Percentiles rank a stretch among this genome's conserved stretches.
These are phyloP conservation scores for Eucalyptus caleyi DNA, from an alignment of 345 rosid species.

Conservation along the genomic window DNA sequence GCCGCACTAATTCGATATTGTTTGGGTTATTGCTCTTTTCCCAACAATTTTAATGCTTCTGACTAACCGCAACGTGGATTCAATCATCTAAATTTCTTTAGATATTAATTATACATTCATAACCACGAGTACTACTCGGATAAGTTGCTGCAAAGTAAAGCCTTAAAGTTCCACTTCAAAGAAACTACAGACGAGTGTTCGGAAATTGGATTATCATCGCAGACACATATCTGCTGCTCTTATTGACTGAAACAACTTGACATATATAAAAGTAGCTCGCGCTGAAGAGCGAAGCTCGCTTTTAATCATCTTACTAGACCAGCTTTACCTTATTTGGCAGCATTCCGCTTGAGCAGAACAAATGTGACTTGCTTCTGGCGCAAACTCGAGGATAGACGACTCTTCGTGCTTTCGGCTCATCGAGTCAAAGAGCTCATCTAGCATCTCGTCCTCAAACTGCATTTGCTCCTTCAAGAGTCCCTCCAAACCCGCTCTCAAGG, in stretches of 20 bases:
- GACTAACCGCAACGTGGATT: background rate
- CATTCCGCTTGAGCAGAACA: background rate
- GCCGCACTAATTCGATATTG: too few species aligned
- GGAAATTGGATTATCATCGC: background rate
- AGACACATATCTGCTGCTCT: background rate
- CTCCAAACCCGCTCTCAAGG: background rate
- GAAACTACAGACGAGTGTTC: background rate
- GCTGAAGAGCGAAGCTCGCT: background rate
- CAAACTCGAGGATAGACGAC: background rate
- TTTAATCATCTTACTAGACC: background rate
- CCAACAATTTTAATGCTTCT: too few species aligned
- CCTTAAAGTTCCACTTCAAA: background rate
- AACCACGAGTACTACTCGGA: fast-evolving
- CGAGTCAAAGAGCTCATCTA: background rate
- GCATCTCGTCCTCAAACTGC: background rate
- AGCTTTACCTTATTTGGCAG: background rate
- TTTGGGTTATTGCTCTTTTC: too few species aligned
- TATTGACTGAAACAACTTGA: background rate
- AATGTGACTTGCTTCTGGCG: background rate
- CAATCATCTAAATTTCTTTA: background rate
- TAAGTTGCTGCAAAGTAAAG: background rate
- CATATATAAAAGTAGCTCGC: background rate
- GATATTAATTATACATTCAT: background rate
- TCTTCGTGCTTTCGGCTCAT: background rate
- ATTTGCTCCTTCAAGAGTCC: background rate